Conservation (phyloP, 768 basidiomycete species). For the Austroboletus festivus region DNA sequence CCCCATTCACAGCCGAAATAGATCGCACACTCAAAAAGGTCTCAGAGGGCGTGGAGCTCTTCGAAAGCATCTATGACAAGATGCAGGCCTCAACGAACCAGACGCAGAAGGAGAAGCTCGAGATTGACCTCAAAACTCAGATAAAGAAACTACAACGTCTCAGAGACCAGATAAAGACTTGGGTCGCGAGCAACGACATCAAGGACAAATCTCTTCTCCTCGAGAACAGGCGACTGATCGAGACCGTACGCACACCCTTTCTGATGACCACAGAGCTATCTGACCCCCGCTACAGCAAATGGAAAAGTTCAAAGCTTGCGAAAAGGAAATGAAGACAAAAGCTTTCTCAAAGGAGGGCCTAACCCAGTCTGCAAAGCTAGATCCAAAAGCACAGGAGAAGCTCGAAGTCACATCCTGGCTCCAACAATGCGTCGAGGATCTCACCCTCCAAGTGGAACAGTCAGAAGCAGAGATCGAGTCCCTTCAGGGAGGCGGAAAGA, state of each 20-base stretch:
- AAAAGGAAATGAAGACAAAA: conserved; percentile 99
- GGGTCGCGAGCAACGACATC: conserved; percentile 97
- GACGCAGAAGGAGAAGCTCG: conserved; percentile 98
- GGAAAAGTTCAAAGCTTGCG: conserved; percentile 99
- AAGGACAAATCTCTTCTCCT: conserved; percentile 94
- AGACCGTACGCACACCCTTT: conserved; percentile 68
- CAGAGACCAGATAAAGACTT: conserved; percentile 89
- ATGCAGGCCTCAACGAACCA: conserved; percentile 95
- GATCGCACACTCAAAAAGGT: conserved; percentile 99
- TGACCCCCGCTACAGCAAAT: conserved; percentile 74
- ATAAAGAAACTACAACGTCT: conserved; percentile 92
- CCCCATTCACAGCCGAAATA: conserved; percentile 74
- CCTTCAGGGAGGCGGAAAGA: conserved; percentile 78
- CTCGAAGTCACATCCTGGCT: conserved; percentile 87
- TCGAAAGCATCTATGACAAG: conserved; percentile 96
- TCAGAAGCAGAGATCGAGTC: conserved; percentile 94
- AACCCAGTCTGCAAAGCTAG: conserved; percentile 88
- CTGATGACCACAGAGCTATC: conserved; percentile 10
- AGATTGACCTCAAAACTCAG: conserved; percentile 94
- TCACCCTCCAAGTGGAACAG: conserved; percentile 88
- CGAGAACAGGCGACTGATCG: conserved; percentile 94
- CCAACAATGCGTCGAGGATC: conserved; percentile 83
- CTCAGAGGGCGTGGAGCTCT: conserved; percentile 89
- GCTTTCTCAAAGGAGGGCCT: conserved; percentile 99
- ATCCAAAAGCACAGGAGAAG: conserved; percentile 97